Base-by-base conservation (phyloP, 176 grass and related monocot species). In the Oryza longistaminata region DNA sequence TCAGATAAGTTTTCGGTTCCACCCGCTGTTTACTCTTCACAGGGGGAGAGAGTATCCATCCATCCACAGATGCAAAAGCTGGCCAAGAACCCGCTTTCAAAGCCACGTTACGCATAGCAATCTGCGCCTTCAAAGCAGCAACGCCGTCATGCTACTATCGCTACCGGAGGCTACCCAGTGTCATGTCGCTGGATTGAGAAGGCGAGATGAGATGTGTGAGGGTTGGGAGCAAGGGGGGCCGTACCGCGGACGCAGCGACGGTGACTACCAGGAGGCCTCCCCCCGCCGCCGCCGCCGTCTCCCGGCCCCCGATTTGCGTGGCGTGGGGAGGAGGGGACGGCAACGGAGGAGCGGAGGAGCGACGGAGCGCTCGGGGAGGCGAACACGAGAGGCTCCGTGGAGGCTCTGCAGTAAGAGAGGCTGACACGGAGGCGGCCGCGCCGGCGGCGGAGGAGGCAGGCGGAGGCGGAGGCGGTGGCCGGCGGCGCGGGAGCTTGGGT, bases 191-290 rank as follows among this genome's bases (percentile, higher is more conserved):
- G 84, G 35, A 37, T 65, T 78, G 72, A 19, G 16, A 45, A 26
- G 17, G 2, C 9, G n/a, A 83, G 11, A 61, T 65, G 52, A 55
- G 50, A 70, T 2, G 25, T 1, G 44, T 35, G 34, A 35, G 34
- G 46, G 13, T 29, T 4, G 14, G 16, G 44, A 27, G 27, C 27
- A 27, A 27, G 27, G 27, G 27, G 27, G 27, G 27, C 27, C 27
- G 27, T 27, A 27, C 34, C 87, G 79, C 85, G 68, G 89, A 92
- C 39, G 85, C 94, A 67, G 85, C 70, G 74, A 86, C 29, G 66
- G 87, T 74, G 62, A 79, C 66, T 24, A 81, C 60, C 29, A 75
- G 26, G 48, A 93, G 81, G n/a, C 39, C n/a, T n/a, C n/a, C n/a
- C n/a, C n/a, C n/a, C n/a, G n/a, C n/a, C n/a, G n/a, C n/a, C 64